Base-by-base conservation (phyloP, 345 rosid species). In the sweet orange (Citrus sinensis) region DNA sequence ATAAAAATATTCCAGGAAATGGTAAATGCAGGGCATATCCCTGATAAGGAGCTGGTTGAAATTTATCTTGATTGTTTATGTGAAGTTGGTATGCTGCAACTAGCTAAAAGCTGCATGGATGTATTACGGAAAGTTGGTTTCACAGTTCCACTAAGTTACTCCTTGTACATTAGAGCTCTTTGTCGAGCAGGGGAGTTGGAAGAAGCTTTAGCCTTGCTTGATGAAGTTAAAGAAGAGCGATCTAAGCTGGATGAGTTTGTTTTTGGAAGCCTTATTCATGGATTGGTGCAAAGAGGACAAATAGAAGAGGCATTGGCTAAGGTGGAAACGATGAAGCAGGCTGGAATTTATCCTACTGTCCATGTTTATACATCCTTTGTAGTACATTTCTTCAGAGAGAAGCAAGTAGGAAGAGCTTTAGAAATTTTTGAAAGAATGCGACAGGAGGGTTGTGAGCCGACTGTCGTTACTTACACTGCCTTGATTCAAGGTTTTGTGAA, bases 291-390 rank as follows among this genome's bases (percentile, higher is more conserved):
- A 70, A 83, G 80, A 71, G 95, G 97, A 55, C 67, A 80, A 73
- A 40, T 86, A 30, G 89, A 89, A 84, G 84, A 88, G 56, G 97
- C 95, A 79, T 70, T 93, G 64, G 85, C 86, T 37, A 92, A 89
- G 87, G 86, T 94, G 70, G 85, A 89, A 1, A 85, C 85, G 3
- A 88, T 94, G 97, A 93, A 89, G 80, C 83, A 82, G 80, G 81
- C 71, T 7, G 92, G 94, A 60, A 78, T 86, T 67, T 63, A 74
- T 73, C 94, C 97, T 1, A 84, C 88, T 2, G 90, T 88, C 55
- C 97, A 92, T 73, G 92, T 89, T 39, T 91, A 93, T 25, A 93
- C 98, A 30, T 91, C 97, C 68, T 82, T 93, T 10, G 85, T 90
- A 19, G 89, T 85, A 54, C 88, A 92, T 71, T 92, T 83, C 87